Evolutionary conservation across 257 asterid genomes (phyloP).

Genomic region (Solanum ahanhuiri): DNA sequence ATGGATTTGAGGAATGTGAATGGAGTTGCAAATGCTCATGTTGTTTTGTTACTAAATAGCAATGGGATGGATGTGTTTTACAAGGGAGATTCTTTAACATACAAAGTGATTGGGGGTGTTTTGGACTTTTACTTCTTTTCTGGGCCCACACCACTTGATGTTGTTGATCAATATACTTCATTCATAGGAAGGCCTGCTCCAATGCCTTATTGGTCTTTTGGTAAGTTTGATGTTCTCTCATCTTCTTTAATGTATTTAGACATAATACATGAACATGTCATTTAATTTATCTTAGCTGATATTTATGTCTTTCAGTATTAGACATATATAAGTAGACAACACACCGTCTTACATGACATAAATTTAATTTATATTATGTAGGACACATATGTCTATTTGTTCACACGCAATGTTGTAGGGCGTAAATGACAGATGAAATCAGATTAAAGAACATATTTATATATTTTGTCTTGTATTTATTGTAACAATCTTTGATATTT

Average conservation of each 20-base stretch:
- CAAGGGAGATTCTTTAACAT: conserved; percentile 12
- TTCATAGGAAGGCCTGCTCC: conserved; percentile 23
- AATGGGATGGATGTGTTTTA: conserved; percentile 25
- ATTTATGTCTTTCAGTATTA: too few relatives aligned
- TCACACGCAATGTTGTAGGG: fast-evolving
- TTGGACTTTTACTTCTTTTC: conserved; percentile 17
- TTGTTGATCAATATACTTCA: conserved; percentile 17
- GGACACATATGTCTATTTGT: fast-evolving
- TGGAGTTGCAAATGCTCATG: conserved; percentile 7
- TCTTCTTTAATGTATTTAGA: background rate
- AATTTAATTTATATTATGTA: background rate
- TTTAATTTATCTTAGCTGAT: too few relatives aligned
- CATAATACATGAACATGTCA: too few relatives aligned
- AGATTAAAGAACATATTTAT: background rate
- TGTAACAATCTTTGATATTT: background rate
- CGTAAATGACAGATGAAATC: background rate
- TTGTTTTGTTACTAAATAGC: conserved; percentile 19
- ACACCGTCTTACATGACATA: background rate
- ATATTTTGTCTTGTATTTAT: background rate
- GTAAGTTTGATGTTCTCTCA: conserved; percentile 3
- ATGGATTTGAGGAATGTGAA: conserved; percentile 12
- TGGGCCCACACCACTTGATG: conserved; percentile 12
- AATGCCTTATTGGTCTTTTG: conserved; percentile 29
- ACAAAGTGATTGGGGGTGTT: conserved; percentile 22
- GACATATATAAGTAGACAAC: fast-evolving